Base-by-base conservation (phyloP, 352 stramenopile genomes). In the Phytopythium mirpurense region DNA sequence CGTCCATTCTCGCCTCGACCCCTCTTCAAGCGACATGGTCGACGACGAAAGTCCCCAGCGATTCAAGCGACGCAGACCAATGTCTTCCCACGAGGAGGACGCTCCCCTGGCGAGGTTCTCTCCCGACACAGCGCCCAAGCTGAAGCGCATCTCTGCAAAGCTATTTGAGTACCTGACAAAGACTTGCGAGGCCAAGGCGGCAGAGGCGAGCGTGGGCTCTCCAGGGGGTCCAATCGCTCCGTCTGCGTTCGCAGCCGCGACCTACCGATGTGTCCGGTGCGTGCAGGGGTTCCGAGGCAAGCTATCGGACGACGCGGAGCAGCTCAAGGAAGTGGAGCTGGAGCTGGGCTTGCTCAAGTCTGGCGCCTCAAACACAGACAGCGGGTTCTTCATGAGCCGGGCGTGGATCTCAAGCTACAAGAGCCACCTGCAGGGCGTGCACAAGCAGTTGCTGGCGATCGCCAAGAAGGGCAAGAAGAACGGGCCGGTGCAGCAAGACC, bases 321-420 rank as follows among this genome's bases (percentile, higher is more conserved):
- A 71, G 16, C 55, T 88, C 27, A 73, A 75, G 31, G 65, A 86
- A 46, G 62, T 86, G 5, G 49, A 67, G 5, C 42, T 63, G 10
- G 80, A 89, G 36, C 19, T 84, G 15, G 60, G 54, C n/a, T 38
- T 91, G 10, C 52, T 91, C n/a, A 86, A 80, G 43, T 27, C 54
- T 68, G 49, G 57, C 57, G 56, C 19, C 58, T 46, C 45, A 66
- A 58, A 10, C 50, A 68, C 43, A 11, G 8, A 37, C 2, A 60
- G 60, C 14, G 63, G 66, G 3, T 85, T 68, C 26, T 62, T 89
- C 29, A 81, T 91, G 68, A 91, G 80, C 31, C 73, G 78, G 1
- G 70, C 64, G 10, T 91, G 80, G 80, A 81, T 91, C 23, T 64
- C 71, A 41, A 88, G 65, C 54, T 91, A 91, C 62, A 91, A 91